Evolutionary conservation across 441 rosid genomes (phyloP).

Genomic region (Aleurites moluccanus): DNA sequence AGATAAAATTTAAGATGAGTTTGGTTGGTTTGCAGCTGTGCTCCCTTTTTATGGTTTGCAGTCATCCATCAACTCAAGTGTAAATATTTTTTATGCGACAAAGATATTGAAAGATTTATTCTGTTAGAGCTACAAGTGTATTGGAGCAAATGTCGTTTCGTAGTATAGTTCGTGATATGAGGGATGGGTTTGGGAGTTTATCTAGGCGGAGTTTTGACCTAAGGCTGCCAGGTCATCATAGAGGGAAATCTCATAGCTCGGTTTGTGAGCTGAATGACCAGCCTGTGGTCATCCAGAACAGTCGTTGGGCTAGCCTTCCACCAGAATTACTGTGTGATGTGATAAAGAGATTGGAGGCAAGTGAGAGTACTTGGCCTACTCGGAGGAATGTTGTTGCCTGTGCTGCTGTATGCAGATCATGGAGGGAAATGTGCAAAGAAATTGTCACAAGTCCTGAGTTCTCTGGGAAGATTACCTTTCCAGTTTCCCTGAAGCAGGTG

Average conservation of each 20-base stretch:
- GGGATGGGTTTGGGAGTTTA: slow-evolving; percentile 90
- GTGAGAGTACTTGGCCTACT: slow-evolving; percentile 90
- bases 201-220: slow-evolving; percentile 86
- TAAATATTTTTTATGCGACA: slow-evolving; percentile 22
- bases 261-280: slow-evolving; percentile 68
- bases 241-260: slow-evolving; percentile 81
- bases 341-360: slow-evolving; percentile 88
- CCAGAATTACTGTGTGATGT: slow-evolving; percentile 89
- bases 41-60: slow-evolving; percentile 14
- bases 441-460: slow-evolving; percentile 81
- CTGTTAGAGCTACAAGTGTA: slow-evolving; percentile 10
- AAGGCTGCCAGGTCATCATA: slow-evolving; percentile 59
- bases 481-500: slow-evolving; percentile 94
- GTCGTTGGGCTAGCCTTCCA: slow-evolving; percentile 91
- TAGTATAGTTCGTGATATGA: slow-evolving; percentile 87
- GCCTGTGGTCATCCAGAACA: slow-evolving; percentile 56
- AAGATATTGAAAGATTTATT: slow-evolving; percentile 15
- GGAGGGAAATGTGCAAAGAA: slow-evolving; percentile 98
- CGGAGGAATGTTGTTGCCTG: slow-evolving; percentile 90
- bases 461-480: slow-evolving; percentile 91
- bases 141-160: slow-evolving; percentile 75
- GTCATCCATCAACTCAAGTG: slow-evolving; percentile 21
- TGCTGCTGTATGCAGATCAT: slow-evolving; percentile 89
- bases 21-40: slow-evolving; percentile 33
- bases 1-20: slow-evolving; percentile 23